These are phyloP conservation scores for Volvox reticuliferus DNA, from an alignment of 139 green algal species.

Conservation along the genomic window DNA sequence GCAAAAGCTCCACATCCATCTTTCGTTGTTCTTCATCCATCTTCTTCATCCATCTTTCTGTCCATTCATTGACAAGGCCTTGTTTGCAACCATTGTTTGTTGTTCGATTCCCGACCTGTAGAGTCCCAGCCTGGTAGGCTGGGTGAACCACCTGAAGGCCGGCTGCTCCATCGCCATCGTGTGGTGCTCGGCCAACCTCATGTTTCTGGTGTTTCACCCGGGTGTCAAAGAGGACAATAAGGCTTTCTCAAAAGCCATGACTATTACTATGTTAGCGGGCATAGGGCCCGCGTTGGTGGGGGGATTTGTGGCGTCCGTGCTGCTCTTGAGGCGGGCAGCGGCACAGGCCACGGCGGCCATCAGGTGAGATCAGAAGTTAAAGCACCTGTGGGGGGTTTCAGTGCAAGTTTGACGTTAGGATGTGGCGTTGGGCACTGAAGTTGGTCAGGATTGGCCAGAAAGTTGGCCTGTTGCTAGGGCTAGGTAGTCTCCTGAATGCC, in stretches of 20 bases:
- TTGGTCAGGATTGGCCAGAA: too few species aligned
- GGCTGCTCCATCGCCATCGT: constrained; percentile 11
- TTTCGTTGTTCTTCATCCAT: too few species aligned
- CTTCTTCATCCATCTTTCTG: too few species aligned
- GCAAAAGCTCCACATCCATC: too few species aligned
- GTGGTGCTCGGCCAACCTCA: constrained; percentile 8
- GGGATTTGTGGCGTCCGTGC: not conserved
- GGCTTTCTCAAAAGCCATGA: not conserved
- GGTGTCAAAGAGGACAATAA: not conserved
- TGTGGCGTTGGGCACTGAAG: too few species aligned
- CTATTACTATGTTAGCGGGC: constrained; percentile 33
- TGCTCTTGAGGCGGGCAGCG: not conserved
- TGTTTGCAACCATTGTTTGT: too few species aligned
- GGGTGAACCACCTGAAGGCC: constrained; percentile 26
- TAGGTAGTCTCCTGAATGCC: too few species aligned
- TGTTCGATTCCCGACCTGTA: not conserved
- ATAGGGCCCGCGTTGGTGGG: not conserved
- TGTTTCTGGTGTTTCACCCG: constrained; percentile 18
- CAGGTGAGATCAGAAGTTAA: not conserved
- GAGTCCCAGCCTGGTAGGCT: constrained; percentile 11
- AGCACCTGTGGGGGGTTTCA: too few species aligned
- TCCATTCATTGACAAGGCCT: too few species aligned
- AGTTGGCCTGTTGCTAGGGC: too few species aligned
- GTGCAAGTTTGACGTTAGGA: too few species aligned
- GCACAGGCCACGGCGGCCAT: not conserved